Evolutionary conservation across 768 basidiomycete genomes (phyloP), one percentile per base, ranked within the genome.

Genomic region (Pisolithus marmoratus): DNA sequence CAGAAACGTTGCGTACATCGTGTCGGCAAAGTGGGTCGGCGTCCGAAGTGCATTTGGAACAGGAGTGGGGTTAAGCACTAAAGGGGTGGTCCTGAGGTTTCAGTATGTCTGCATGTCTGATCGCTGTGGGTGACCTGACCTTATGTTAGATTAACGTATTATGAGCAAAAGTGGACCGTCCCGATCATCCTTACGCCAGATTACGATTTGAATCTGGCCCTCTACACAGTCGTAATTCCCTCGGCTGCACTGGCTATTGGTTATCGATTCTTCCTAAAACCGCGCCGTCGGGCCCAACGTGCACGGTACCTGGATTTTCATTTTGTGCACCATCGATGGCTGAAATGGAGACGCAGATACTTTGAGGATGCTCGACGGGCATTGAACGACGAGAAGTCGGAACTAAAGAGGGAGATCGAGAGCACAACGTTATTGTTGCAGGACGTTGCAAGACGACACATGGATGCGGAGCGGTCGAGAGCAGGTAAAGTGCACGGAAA

Each of bases 381-480:
- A 38, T 69, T 83, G 51, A 74, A 80, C 48, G 84, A 90, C 52
- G 81, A 84, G 62, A 80, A 84, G 55, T 75, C 78, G 11, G 82
- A 81, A 60, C 69, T 80, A 57, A 74, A 77, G 60, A 75, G 77
- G 60, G 81, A 89, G 64, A 80, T 82, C 44, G 78, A 83, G 55
- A 80, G 85, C 8, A 82, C 82, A 7, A 68, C 75, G 53, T 69
- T 67, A 49, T 68, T 94, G 42, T 77, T 95, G 58, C 77, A 77
- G 56, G 85, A 90, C 51, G 74, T 79, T 15, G 87, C 87, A 14
- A 74, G 74, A 62, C 80, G 79, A 59, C 84, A 83, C 60, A 75
- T 74, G 54, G 75, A 82, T 34, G 67, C 75, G 23, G 90, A 94
- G 67, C 76, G 74, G 55, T 74, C 75, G 22, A 82, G 77, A 67